Conservation (phyloP, 495 filamentous ascomycete genomes). For the Aspergillus taichungensis region DNA sequence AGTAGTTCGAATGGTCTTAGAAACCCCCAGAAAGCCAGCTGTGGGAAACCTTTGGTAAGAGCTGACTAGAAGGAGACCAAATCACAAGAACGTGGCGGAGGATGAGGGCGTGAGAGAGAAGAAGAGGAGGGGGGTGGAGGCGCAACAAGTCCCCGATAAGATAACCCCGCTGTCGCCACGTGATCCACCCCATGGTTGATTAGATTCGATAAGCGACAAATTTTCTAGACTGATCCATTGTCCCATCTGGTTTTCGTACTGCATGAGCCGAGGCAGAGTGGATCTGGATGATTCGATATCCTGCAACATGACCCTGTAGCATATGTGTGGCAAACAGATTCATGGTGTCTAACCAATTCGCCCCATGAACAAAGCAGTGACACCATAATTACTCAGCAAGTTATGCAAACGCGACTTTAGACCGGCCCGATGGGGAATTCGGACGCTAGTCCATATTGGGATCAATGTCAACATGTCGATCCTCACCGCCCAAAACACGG, state of each 20-base stretch:
- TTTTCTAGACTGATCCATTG: too few relatives aligned
- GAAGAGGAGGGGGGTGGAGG: conserved; percentile 1
- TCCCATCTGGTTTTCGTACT: too few relatives aligned
- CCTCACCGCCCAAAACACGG: conserved; percentile 35
- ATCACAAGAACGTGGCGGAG: neutral
- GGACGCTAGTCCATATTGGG: conserved; percentile 23
- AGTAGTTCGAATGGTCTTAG: neutral
- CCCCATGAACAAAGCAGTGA: too few relatives aligned
- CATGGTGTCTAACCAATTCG: too few relatives aligned
- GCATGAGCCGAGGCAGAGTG: too few relatives aligned
- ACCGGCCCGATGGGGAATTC: neutral
- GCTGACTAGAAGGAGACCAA: neutral
- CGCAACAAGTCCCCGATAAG: neutral
- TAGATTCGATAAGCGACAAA: too few relatives aligned
- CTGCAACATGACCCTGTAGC: too few relatives aligned
- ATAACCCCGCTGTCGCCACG: neutral
- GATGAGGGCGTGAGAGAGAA: neutral
- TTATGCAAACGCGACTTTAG: too few relatives aligned
- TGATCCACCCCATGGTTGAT: neutral
- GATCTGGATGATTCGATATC: too few relatives aligned
- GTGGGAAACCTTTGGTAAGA: conserved; percentile 1
- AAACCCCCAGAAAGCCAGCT: neutral
- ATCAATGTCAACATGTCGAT: conserved; percentile 36
- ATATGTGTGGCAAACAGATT: too few relatives aligned
- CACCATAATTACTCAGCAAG: too few relatives aligned